A percentile compares a stretch with the other conserved stretches of the same genome.
These are phyloP conservation scores for Hibiscus mutabilis DNA, from an alignment of 345 rosid genomes.

Conservation along the genomic window DNA sequence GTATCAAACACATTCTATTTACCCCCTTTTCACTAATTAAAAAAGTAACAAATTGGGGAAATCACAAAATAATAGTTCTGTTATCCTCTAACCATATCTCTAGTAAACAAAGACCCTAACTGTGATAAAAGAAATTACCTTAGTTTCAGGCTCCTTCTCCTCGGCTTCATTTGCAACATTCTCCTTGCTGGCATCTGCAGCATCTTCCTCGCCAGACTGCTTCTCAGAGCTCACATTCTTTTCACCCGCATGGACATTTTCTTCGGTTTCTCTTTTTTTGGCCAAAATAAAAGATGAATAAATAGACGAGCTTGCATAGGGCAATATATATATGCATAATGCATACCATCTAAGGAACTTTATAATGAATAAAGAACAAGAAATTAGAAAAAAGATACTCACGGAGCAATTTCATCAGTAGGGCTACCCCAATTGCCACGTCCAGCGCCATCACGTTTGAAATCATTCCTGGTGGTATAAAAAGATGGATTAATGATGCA, in stretches of 20 bases:
- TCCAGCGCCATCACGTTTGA: constrained; percentile 88
- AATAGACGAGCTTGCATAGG: background rate
- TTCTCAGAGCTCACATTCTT: constrained; percentile 51
- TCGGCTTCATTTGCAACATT: constrained; percentile 43
- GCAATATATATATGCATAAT: background rate
- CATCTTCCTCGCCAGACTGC: constrained; percentile 54
- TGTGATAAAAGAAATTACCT: constrained; percentile 34
- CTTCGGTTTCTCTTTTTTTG: constrained; percentile 59
- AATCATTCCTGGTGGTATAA: constrained; percentile 38
- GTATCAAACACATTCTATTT: background rate
- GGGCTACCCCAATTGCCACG: constrained; percentile 94
- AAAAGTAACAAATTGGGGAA: too few relatives aligned
- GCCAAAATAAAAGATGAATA: constrained; percentile 1
- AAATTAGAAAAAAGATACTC: constrained; percentile 16
- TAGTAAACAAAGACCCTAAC: background rate
- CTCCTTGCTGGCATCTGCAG: constrained; percentile 66
- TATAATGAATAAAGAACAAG: background rate
- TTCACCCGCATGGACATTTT: constrained; percentile 39
- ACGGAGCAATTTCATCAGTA: constrained; percentile 67
- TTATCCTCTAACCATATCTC: background rate
- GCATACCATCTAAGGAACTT: background rate
- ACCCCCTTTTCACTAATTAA: background rate
- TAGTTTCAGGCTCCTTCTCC: constrained; percentile 80
- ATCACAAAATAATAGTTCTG: background rate
- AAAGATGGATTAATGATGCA: background rate